Conservation (phyloP, 75 land plant species). For the Gnetum montanum region DNA sequence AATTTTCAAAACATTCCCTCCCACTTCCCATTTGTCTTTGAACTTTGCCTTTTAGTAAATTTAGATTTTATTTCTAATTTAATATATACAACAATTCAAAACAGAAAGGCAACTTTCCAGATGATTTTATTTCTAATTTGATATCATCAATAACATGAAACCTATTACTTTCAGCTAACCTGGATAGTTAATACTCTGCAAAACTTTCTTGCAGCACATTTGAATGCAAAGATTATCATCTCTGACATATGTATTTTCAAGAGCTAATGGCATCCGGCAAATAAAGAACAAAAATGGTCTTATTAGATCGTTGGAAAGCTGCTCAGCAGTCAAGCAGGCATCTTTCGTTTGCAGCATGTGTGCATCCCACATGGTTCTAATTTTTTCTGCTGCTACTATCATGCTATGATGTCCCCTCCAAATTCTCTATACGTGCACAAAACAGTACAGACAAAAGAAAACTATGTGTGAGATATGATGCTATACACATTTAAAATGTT, state of each 20-base stretch:
- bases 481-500: no score
- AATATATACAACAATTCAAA: no score
- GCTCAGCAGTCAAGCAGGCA: conserved; percentile 12
- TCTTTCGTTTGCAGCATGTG: conserved; percentile 7
- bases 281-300: conserved; percentile 77
- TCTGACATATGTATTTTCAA: conserved; percentile 9
- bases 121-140: no score
- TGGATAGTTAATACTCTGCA: conserved; percentile 49
- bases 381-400: conserved; percentile 24
- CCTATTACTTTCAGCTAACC: conserved; percentile 45
- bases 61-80: no score
- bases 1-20: no score
- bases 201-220: conserved; percentile 44
- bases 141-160: no score
- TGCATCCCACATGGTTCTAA: conserved; percentile 47
- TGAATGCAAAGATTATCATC: conserved; percentile 29
- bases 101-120: no score
- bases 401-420: conserved; percentile 57
- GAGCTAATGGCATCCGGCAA: conserved; percentile 7
- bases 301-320: conserved; percentile 35
- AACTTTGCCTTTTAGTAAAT: no score
- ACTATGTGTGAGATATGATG: no score
- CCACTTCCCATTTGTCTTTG: no score
- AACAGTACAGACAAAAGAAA: no score
- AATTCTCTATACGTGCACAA: conserved; percentile 39